Base-by-base conservation (phyloP, 2,329 filamentous ascomycete genomes). In the Cladorrhinum sp. region DNA sequence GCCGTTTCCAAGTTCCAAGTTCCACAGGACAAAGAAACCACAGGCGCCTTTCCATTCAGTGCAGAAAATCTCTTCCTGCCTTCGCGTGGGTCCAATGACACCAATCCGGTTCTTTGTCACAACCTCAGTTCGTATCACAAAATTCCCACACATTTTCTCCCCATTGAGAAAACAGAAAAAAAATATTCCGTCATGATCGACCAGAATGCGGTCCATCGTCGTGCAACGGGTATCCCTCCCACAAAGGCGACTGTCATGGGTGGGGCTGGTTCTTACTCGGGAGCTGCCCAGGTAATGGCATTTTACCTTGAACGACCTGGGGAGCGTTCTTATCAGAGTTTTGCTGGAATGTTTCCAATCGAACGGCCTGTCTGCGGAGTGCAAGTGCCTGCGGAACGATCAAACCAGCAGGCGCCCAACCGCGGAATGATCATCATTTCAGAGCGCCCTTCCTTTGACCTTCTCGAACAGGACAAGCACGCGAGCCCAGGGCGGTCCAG, bases 301-400 rank as follows among this genome's bases (percentile, higher is more conserved):
- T 49, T 49, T 22, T 49, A 18, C 18, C 51, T 36, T 54, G 27
- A 54, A 32, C 12, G 29, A 54, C 32, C 12, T 8, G n/a, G 24
- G 36, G 24, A 18, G 25, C 23, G 23, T 27, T 36, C 25, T 50
- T 24, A 45, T 24, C 23, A 38, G 16, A 29, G 20, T 22, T 23
- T 38, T 23, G 20, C 36, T 27, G 18, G 50, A n/a, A 6, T 3
- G 36, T 32, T 23, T 20, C 52, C 7, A 27, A 16, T n/a, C 3
- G n/a, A 27, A 27, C 8, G 23, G 23, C 23, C 20, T 20, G 36
- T 16, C 29, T 13, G 16, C 32, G 36, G 32, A 50, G 25, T 18
- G 45, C 36, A 29, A 55, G n/a, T n/a, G n/a, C n/a, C n/a, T n/a
- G n/a, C n/a, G n/a, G 54, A 61, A 36, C 49, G 57, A 64, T 62